phyloP scores from a whole-genome alignment of 768 basidiomycete genomes.

The Tephrocybe rancida region DNA sequence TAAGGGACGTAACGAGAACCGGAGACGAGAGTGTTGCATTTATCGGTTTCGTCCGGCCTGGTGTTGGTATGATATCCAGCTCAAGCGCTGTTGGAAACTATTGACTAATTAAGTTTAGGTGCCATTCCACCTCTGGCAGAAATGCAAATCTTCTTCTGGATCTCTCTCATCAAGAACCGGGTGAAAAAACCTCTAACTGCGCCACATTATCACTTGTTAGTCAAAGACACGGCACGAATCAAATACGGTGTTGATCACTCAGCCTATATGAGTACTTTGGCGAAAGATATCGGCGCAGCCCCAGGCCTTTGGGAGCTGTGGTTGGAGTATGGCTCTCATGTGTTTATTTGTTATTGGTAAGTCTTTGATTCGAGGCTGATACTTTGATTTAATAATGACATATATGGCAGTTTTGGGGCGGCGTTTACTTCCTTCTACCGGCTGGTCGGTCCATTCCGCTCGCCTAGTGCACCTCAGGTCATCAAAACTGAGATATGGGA shows the following conservation, averaged over 20 bases:
- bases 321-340: conserved; percentile 49
- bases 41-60: conserved; percentile 60
- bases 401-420: conserved; percentile 50
- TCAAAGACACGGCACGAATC: conserved; percentile 51
- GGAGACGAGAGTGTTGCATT: conserved; percentile 53
- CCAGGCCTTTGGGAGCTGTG: conserved; percentile 51
- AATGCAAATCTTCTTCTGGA: conserved; percentile 63
- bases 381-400: neutral
- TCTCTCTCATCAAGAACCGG: conserved; percentile 45
- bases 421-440: conserved; percentile 63
- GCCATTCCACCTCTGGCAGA: conserved; percentile 63
- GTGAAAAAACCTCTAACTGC: conserved; percentile 43
- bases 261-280: conserved; percentile 57
- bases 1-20: conserved; percentile 41
- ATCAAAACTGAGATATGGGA: conserved; percentile 63
- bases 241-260: conserved; percentile 64
- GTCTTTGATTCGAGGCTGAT: conserved; percentile 13
- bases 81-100: neutral
- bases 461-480: conserved; percentile 39
- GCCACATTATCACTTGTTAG: conserved; percentile 57
- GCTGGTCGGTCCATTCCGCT: conserved; percentile 52
- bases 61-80: conserved; percentile 42
- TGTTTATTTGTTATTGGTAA: conserved; percentile 56
- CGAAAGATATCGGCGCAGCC: conserved; percentile 56
- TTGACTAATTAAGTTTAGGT: conserved; percentile 32